Evolutionary conservation across 139 green algal genomes (phyloP), one percentile per base, ranked within the genome.

Genomic region (Chlamydomonas eustigma): DNA sequence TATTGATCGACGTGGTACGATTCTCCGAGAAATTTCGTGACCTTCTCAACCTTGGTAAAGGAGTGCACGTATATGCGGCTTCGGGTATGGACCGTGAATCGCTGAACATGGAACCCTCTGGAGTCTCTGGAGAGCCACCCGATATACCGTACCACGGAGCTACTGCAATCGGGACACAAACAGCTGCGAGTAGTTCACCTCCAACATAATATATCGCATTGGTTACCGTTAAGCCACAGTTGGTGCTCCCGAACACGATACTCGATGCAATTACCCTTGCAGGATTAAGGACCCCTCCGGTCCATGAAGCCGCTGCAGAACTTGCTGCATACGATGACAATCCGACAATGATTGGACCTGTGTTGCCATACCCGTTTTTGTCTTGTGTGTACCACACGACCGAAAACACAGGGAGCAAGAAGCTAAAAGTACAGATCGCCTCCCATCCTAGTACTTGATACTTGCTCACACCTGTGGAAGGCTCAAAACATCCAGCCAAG

Each of bases 321-420:
- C 37, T 38, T 25, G 12, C 28, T 28, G 69, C 69, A 18, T 52
- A 33, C 4, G 64, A n/a, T 6, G 69, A 75, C 37, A 75, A n/a
- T 8, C 36, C 35, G 36, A 64, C 37, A 28, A 75, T 75, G 37
- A 75, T 30, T 38, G 69, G 69, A 8, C 69, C 69, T 3, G 37
- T 75, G 36, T 75, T 63, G 35, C 69, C 69, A 28, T 75, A 75
- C 4, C 69, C 69, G n/a, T 39, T 39, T 39, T 73, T 73, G 32
- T 22, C 50, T 24, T 51, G 66, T 12, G 66, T 73, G 66, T 73
- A 73, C 66, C 66, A 73, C 4, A 73, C 66, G 8, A 73, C 32
- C 24, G 66, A 39, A 44, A 39, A 73, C 6, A 73, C 25, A 4
- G 66, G 66, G 28, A 44, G 8, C 8, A 73, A n/a, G 66, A 73